Base-by-base conservation (phyloP, 306 rosid species). In the Acacia crassicarpa region DNA sequence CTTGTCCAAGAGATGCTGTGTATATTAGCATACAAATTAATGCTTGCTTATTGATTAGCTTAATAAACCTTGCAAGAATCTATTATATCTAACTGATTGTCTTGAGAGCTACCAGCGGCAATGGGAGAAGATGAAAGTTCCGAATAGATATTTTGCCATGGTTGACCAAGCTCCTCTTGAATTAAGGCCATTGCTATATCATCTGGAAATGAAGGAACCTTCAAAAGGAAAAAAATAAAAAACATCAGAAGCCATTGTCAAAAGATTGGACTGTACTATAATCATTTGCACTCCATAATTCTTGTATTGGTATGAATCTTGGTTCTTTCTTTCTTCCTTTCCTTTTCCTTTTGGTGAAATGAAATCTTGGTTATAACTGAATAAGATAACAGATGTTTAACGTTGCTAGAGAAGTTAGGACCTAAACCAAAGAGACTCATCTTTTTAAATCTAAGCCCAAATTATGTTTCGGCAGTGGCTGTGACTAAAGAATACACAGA, bases 1-100 rank as follows among this genome's bases (percentile, higher is more conserved):
- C 99, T 89, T 95, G 99, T 61, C 99, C 99, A 68, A 95, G 97
- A 79, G 99, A 95, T 62, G 99, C 99, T 95, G 98, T 84, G 88
- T 68, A 76, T 73, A 54, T 87, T 85, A 74, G 51, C 75, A 80
- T 27, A 74, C 80, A 63, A 81, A 79, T 78, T 84, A 78, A 81
- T 48, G 61, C 48, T 13, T 81, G 74, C 49, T 13, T 32, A 79
- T 79, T 30, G 83, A 41, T 70, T 62, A 77, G 77, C 78, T 84
- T 61, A 20, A 80, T 73, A 72, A 69, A 77, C 66, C 67, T 67
- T 78, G 87, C 80, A 71, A 54, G 63, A 16, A 67, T 62, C 63
- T 76, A 77, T 79, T 82, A 82, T 83, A 75, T 86, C 69, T 66
- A 83, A 84, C 79, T 76, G 81, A 80, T 78, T 84, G 80, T 80